Conservation (phyloP, 106 monocot genomes). For the Phalaenopsis aphrodite region DNA sequence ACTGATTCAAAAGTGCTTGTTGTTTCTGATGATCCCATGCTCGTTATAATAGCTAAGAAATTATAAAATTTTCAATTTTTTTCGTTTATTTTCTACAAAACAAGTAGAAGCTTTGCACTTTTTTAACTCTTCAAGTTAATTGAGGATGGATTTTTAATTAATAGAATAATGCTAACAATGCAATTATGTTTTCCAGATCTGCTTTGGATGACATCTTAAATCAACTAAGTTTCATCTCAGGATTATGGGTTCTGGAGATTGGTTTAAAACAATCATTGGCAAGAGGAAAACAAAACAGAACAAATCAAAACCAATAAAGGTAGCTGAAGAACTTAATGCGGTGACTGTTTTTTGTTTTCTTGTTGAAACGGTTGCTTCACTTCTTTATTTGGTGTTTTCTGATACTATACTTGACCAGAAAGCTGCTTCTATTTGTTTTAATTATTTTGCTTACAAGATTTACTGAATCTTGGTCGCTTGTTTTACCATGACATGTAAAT, state of each 20-base stretch:
- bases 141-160: not conserved
- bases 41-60: not conserved
- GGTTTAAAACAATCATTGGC: slow-evolving; percentile 65
- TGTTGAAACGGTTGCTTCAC: not conserved
- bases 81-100: not conserved
- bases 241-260: slow-evolving; percentile 73
- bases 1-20: too few relatives aligned
- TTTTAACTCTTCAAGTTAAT: not conserved
- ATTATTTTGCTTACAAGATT: not conserved
- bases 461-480: not conserved
- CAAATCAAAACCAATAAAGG: slow-evolving; percentile 26
- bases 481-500: not conserved
- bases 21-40: not conserved
- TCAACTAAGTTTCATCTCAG: not conserved
- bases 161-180: not conserved
- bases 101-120: not conserved
- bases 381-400: not conserved
- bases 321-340: slow-evolving; percentile 4
- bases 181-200: not conserved
- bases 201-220: slow-evolving; percentile 1
- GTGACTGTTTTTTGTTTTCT: not conserved
- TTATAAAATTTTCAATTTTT: not conserved
- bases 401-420: not conserved
- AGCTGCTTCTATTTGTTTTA: not conserved
- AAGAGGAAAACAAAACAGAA: slow-evolving; percentile 46